Evolutionary conservation across 2,329 filamentous ascomycete genomes (phyloP).

Genomic region (Hypoxylon sp.): DNA sequence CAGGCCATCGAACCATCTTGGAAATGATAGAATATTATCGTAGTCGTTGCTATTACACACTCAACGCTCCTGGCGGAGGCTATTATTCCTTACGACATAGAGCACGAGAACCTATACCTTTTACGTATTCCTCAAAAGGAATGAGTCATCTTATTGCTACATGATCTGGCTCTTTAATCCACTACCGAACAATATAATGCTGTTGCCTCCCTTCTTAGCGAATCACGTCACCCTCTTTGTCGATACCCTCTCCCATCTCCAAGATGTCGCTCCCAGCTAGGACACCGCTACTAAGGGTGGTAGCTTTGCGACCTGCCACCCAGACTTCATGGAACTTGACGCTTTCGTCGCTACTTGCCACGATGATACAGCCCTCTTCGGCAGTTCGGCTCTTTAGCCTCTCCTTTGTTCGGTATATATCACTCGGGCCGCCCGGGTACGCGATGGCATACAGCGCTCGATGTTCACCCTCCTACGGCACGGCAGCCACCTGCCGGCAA

Average conservation of each 20-base stretch:
- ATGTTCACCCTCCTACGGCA: slow-evolving; percentile 85
- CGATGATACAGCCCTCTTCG: slow-evolving; percentile 86
- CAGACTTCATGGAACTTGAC: slow-evolving; percentile 98
- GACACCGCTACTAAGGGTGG: slow-evolving; percentile 67
- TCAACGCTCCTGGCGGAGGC: not conserved
- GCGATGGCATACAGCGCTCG: slow-evolving; percentile 89
- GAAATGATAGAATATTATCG: not conserved
- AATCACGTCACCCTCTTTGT: slow-evolving; percentile 79
- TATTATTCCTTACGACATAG: not conserved
- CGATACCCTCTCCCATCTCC: slow-evolving; percentile 83
- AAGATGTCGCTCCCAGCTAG: slow-evolving; percentile 88
- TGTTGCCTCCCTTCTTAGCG: slow-evolving; percentile 61
- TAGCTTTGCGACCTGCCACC: slow-evolving; percentile 72
- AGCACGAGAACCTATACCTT: not conserved
- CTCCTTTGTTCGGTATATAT: slow-evolving; percentile 64
- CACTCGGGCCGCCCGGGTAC: slow-evolving; percentile 71
- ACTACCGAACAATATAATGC: slow-evolving; percentile 37
- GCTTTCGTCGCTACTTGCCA: slow-evolving; percentile 90
- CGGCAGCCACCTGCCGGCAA: slow-evolving; percentile 85
- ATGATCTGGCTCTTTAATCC: slow-evolving; percentile 30
- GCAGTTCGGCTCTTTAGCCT: slow-evolving; percentile 64
- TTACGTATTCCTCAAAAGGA: not conserved
- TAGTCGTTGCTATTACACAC: not conserved
- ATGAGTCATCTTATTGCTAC: slow-evolving; percentile 27
- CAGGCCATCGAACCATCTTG: not conserved